phyloP scores from a whole-genome alignment of 768 basidiomycete genomes.

The Botryobasidium botryosum region DNA sequence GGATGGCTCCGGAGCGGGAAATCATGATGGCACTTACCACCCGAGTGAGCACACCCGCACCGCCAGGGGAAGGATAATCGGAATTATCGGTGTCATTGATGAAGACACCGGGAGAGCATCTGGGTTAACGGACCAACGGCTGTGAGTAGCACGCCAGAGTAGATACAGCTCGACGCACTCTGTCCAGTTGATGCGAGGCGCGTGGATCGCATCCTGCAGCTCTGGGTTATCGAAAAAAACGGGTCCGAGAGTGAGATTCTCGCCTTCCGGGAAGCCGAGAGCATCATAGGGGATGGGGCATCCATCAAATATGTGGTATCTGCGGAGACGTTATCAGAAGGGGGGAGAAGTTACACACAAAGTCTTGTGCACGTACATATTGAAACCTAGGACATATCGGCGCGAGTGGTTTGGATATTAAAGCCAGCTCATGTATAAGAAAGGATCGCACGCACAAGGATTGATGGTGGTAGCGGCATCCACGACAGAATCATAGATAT shows the following conservation, averaged over 20 bases:
- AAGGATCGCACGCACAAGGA: too few relatives aligned
- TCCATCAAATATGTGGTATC: too few relatives aligned
- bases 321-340: too few relatives aligned
- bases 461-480: constrained; percentile 43
- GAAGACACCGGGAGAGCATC: not conserved
- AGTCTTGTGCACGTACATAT: too few relatives aligned
- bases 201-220: constrained; percentile 56
- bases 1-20: too few relatives aligned
- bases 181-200: constrained; percentile 44
- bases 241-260: constrained; percentile 23
- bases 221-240: constrained; percentile 54
- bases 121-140: not conserved
- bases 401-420: too few relatives aligned
- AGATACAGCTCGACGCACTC: constrained; percentile 34
- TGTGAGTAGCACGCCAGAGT: not conserved
- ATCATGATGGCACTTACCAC: constrained; percentile 49
- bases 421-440: too few relatives aligned
- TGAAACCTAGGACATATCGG: too few relatives aligned
- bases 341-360: too few relatives aligned
- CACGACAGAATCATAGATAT: constrained; percentile 51
- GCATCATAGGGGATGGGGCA: constrained; percentile 20
- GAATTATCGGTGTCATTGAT: constrained; percentile 37
- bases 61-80: constrained; percentile 13
- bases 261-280: constrained; percentile 27
- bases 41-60: constrained; percentile 44